phyloP scores from a whole-genome alignment of 805 yeast genomes.

The Candida ascalaphidarum region DNA sequence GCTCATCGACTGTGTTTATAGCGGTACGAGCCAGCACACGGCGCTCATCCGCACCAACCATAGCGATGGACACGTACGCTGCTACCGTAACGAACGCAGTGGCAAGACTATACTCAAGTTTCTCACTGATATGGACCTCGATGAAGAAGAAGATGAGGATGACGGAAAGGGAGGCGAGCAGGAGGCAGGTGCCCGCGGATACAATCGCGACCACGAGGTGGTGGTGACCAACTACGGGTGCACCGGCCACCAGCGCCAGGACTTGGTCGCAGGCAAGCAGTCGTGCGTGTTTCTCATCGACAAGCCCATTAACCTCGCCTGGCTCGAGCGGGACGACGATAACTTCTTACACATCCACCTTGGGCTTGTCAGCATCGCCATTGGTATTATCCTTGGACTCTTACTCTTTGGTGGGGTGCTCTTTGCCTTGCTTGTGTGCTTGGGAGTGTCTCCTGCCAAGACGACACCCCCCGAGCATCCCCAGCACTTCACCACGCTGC shows the following conservation, averaged over 20 bases:
- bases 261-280: conserved; percentile 12
- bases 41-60: conserved; percentile 7
- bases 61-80: conserved; percentile 5
- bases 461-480: too few relatives aligned
- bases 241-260: conserved; percentile 21
- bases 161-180: not conserved
- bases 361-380: conserved; percentile 58
- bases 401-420: conserved; percentile 21
- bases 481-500: conserved; percentile 6
- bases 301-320: conserved; percentile 53
- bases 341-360: conserved; percentile 49
- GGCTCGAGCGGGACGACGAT: conserved; percentile 42
- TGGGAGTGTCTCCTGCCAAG: not conserved
- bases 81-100: conserved; percentile 5
- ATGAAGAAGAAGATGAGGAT: not conserved
- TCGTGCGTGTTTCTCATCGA: conserved; percentile 60
- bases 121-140: too few relatives aligned
- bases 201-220: conserved; percentile 46
- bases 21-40: conserved; percentile 2
- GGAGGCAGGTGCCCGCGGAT: conserved; percentile 15
- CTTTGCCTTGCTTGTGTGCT: conserved; percentile 4
- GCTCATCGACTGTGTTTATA: conserved; percentile 39
- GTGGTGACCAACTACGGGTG: conserved; percentile 56
- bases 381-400: conserved; percentile 61
- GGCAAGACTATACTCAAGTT: conserved; percentile 7